Base-by-base conservation (phyloP, 2,329 filamentous ascomycete genomes). In the Teratosphaeriaceae sp. region DNA sequence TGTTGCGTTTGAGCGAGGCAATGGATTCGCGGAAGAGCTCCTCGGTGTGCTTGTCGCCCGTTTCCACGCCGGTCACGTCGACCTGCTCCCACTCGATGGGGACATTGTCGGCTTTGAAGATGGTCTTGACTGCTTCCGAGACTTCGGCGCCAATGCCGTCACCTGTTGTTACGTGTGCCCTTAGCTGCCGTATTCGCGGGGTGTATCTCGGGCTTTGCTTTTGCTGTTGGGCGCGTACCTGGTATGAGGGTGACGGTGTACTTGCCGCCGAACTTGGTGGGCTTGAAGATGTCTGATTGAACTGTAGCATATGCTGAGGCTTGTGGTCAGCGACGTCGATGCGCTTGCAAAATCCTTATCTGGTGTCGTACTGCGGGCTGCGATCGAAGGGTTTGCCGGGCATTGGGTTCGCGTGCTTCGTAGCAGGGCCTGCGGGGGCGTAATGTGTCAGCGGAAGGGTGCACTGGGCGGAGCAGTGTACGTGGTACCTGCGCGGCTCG, bases 1-100 rank as follows among this genome's bases (percentile, higher is more conserved):
- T 94, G 78, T 97, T 98, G 73, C 80, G 85, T 70, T 84, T 80
- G 65, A 98, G 89, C 70, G 88, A 96, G 65, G 85, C 79, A 65
- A 98, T 97, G 58, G 92, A 88, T 52, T 82, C 85, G 82, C 50
- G 90, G 89, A 56, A 98, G n/a, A n/a, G n/a, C n/a, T n/a, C n/a
- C n/a, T n/a, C 98, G 51, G 86, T 84, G 39, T 90, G 97, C 78
- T 87, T 94, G 71, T 94, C 92, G 62, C 97, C 84, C 74, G 90
- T 90, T 56, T 98, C 70, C 61, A 84, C 85, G 50, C 92, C 92
- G 43, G 88, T 95, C 54, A 98, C 92, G 68, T 97, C 92, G 64
- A 96, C 84, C 50, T 89, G 83, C 70, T 98, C 94, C 92, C 92
- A 98, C 66, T 89, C 82, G 69, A 98, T 84, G 50, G 92, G 92